Evolutionary conservation across 768 basidiomycete species (phyloP), one percentile per base, ranked within the genome.

Genomic region (Filobasidium floriforme): DNA sequence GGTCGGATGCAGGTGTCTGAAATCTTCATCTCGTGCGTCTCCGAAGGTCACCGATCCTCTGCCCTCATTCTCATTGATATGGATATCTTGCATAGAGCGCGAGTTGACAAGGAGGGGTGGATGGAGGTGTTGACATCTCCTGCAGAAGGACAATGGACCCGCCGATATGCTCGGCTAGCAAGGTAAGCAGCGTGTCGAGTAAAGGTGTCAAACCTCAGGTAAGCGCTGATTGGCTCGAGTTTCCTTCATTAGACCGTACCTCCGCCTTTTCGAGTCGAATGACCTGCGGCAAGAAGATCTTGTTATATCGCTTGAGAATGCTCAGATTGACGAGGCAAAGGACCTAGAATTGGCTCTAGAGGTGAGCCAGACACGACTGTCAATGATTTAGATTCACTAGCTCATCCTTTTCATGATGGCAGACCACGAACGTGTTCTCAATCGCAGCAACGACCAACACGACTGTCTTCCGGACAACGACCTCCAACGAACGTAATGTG

Each of bases 41-140:
- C 22, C 46, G 6, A 15, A 12, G 46, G 3, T 12, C 2, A 18
- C 12, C 14, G 15, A 22, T 2, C 12, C 22, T 49, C 18, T 2
- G 18, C 46, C 18, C 22, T 49, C 3, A 49, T 18, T 49, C 3
- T 3, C 22, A 15, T 12, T 15, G 12, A 22, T 3, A 5, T 4
- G 14, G 18, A 14, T 14, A 14, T 14, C 54, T 14, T 15, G 24
- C 24, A 57, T n/a, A 57, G 54, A 28, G 5, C 54, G 24, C 15
- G 54, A 57, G 29, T 32, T 6, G 54, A 57, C 24, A 57, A 57
- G 26, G 54, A 57, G 15, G 54, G 54, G 15, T 57, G 54, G 54
- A 15, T 57, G n/a, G 54, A 28, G 4, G 54, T 28, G 24, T 24
- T 57, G 26, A 15, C 29, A 15, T 24, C 22, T 32, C 54, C 54